Conservation (phyloP, 1,284 basidiomycete species). For the Rugosomyces carneus region DNA sequence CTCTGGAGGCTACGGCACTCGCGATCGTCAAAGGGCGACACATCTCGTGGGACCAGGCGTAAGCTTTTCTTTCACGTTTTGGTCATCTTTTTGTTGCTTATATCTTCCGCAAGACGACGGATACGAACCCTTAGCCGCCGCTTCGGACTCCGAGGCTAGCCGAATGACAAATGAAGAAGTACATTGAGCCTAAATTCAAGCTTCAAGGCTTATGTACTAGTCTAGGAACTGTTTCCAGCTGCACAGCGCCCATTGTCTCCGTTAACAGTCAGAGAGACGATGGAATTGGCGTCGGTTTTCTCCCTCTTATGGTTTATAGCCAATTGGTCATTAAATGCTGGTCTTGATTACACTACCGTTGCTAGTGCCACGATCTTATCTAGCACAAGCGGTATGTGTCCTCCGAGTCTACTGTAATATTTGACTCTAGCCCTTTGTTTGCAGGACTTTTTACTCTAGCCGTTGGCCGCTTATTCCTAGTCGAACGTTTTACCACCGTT, state of each 20-base stretch:
- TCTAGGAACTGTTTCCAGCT: not conserved
- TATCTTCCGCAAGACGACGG: constrained; percentile 19
- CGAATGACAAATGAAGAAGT: constrained; percentile 11
- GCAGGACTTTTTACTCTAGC: constrained; percentile 94
- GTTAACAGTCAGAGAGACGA: constrained; percentile 69
- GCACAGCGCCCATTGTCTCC: constrained; percentile 26
- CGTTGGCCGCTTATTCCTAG: constrained; percentile 78
- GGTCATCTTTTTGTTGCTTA: not conserved
- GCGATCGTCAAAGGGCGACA: constrained; percentile 15
- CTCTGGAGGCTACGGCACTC: constrained; percentile 36
- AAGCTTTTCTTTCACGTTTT: not conserved
- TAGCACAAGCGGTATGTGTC: constrained; percentile 88
- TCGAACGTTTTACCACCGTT: constrained; percentile 72
- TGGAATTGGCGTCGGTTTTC: constrained; percentile 70
- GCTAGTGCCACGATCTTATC: constrained; percentile 88
- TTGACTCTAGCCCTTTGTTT: not conserved
- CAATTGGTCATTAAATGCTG: constrained; percentile 84
- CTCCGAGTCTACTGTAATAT: constrained; percentile 26
- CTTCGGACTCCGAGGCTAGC: not conserved
- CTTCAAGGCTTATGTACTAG: too few species aligned
- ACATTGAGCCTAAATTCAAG: too few species aligned
- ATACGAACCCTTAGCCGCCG: constrained; percentile 27
- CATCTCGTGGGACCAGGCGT: constrained; percentile 8
- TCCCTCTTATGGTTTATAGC: constrained; percentile 88
- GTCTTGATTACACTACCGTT: constrained; percentile 82